Conservation (phyloP, 2,329 filamentous ascomycete genomes). For the Xylariaceae sp. region DNA sequence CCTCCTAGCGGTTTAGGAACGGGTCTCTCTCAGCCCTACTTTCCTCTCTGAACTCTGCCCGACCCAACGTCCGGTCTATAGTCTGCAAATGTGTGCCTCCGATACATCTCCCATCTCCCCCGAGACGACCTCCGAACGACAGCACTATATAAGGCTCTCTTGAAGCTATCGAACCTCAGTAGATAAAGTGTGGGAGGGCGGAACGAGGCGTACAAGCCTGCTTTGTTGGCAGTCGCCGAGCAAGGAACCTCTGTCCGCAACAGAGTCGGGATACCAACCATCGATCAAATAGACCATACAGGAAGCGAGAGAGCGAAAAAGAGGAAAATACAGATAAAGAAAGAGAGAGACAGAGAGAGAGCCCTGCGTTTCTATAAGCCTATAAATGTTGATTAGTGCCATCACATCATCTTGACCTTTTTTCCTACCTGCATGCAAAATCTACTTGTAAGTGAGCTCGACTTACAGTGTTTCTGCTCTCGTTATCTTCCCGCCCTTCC, state of each 20-base stretch:
- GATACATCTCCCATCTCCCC: slow-evolving; percentile 17
- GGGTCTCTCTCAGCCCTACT: not conserved
- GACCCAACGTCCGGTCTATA: slow-evolving; percentile 11
- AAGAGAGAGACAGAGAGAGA: not conserved
- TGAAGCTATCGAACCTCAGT: not conserved
- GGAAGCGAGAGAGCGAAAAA: not conserved
- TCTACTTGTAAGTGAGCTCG: slow-evolving; percentile 13
- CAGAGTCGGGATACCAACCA: not conserved
- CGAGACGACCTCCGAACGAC: slow-evolving; percentile 18
- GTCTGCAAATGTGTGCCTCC: slow-evolving; percentile 26
- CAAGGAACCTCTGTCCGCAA: not conserved
- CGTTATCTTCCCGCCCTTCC: not conserved
- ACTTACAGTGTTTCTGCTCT: not conserved
- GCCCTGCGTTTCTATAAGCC: not conserved
- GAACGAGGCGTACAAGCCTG: not conserved
- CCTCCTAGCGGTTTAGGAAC: not conserved
- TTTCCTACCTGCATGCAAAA: slow-evolving; percentile 25
- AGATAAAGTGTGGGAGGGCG: not conserved
- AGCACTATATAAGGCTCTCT: not conserved
- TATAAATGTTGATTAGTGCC: slow-evolving; percentile 11
- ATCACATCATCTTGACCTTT: not conserved
- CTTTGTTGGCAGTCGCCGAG: not conserved
- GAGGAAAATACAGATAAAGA: not conserved
- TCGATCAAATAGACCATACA: slow-evolving; percentile 15
- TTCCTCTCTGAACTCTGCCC: slow-evolving; percentile 10